phyloP scores from a whole-genome alignment of 768 basidiomycete genomes.

The Russula compacta region DNA sequence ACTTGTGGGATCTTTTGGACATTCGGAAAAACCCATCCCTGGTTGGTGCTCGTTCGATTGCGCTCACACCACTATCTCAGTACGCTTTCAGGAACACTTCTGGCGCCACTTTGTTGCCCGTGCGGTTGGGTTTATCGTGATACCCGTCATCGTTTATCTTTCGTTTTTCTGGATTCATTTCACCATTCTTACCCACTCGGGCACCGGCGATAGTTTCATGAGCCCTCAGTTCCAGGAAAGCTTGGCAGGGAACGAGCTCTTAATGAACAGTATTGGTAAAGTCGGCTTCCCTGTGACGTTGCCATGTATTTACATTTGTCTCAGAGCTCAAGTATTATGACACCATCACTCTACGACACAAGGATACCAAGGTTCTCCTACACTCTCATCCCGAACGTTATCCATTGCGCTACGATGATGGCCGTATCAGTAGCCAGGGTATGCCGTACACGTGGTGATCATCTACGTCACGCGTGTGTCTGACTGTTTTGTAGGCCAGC shows the following conservation, averaged over 20 bases:
- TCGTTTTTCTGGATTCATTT: conserved; percentile 97
- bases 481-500: conserved; percentile 53
- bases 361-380: conserved; percentile 85
- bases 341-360: conserved; percentile 78
- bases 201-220: conserved; percentile 95
- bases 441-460: background rate
- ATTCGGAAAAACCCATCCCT: conserved; percentile 77
- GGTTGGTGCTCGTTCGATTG: background rate
- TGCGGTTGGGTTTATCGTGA: conserved; percentile 70
- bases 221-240: conserved; percentile 98
- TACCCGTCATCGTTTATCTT: conserved; percentile 88
- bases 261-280: conserved; percentile 85
- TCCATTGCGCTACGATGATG: conserved; percentile 91
- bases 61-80: background rate
- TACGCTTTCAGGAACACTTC: conserved; percentile 46
- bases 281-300: conserved; percentile 1
- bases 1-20: conserved; percentile 93
- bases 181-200: conserved; percentile 75
- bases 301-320: background rate
- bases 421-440: conserved; percentile 92
- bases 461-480: background rate
- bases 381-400: conserved; percentile 91
- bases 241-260: conserved; percentile 80
- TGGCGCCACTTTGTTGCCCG: conserved; percentile 83
- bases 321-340: conserved; percentile 93